A percentile compares a stretch with the other conserved stretches of the same genome.
Conservation (phyloP, 164 flowering plant genomes). For the Macadamia integrifolia region DNA sequence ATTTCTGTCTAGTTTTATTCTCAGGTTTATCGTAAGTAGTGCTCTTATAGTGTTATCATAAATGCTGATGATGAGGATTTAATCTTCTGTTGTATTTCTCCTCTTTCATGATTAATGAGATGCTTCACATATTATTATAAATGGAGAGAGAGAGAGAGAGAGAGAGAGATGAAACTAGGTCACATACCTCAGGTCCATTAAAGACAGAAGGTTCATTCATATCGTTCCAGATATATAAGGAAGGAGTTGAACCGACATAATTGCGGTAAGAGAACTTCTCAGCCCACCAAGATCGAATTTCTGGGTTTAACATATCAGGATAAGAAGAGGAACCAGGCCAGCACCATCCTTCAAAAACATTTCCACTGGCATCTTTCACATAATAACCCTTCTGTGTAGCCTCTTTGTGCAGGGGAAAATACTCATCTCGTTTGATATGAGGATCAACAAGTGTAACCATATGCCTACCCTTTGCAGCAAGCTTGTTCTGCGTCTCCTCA, state of each 20-base stretch:
- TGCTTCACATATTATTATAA: background rate
- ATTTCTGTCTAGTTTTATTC: no score
- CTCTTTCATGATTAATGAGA: background rate
- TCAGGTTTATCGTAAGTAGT: no score
- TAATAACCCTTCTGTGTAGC: constrained; percentile 79
- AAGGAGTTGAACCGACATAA: constrained; percentile 90
- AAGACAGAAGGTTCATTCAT: constrained; percentile 99
- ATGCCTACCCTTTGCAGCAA: constrained; percentile 83
- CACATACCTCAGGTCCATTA: constrained; percentile 92
- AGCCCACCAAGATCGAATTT: constrained; percentile 93
- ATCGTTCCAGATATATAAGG: constrained; percentile 96
- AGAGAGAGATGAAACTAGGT: background rate
- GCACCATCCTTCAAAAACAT: constrained; percentile 99
- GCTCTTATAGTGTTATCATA: no score
- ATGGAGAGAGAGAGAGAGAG: background rate
- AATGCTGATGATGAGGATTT: background rate
- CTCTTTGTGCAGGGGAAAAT: constrained; percentile 72
- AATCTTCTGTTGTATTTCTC: background rate
- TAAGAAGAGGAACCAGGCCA: constrained; percentile 99
- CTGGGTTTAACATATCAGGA: constrained; percentile 68
- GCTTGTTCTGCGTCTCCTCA: constrained; percentile 80
- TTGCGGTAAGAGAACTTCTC: constrained; percentile 65
- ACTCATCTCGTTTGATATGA: constrained; percentile 89
- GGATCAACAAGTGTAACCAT: constrained; percentile 99
- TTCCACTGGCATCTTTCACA: constrained; percentile 81